Evolutionary conservation across 2,329 filamentous ascomycete species (phyloP).

Genomic region (Drechslera avenae): DNA sequence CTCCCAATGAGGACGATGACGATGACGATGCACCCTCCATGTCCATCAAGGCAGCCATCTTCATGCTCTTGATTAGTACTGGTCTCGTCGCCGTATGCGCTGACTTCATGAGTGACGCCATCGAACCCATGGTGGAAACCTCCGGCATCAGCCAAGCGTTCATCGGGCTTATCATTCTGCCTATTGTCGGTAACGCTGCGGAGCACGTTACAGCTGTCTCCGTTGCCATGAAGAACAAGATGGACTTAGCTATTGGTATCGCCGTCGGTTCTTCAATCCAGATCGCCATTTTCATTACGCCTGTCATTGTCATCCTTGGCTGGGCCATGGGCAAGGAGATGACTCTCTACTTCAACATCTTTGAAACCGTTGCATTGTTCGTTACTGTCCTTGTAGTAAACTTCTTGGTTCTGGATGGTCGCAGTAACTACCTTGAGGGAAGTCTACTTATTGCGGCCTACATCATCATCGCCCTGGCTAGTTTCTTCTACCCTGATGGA

Average conservation of each 20-base stretch:
- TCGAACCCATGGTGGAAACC: constrained; percentile 67
- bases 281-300: constrained; percentile 78
- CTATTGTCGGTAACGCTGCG: constrained; percentile 82
- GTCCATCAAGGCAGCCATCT: constrained; percentile 62
- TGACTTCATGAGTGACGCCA: constrained; percentile 77
- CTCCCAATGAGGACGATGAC: constrained; percentile 27
- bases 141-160: constrained; percentile 72
- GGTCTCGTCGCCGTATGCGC: constrained; percentile 65
- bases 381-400: constrained; percentile 84
- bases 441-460: constrained; percentile 77
- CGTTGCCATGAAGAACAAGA: constrained; percentile 82
- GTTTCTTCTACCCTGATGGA: constrained; percentile 57
- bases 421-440: constrained; percentile 83
- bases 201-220: constrained; percentile 82
- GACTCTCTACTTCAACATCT: constrained; percentile 65
- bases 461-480: constrained; percentile 70
- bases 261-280: constrained; percentile 82
- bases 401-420: constrained; percentile 81
- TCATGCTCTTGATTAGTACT: constrained; percentile 61
- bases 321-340: constrained; percentile 79
- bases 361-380: constrained; percentile 74
- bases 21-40: constrained; percentile 50
- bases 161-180: constrained; percentile 78
- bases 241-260: constrained; percentile 81
- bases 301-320: constrained; percentile 75